Evolutionary conservation across 768 basidiomycete genomes (phyloP).

Genomic region (Albatrellus ellisii): DNA sequence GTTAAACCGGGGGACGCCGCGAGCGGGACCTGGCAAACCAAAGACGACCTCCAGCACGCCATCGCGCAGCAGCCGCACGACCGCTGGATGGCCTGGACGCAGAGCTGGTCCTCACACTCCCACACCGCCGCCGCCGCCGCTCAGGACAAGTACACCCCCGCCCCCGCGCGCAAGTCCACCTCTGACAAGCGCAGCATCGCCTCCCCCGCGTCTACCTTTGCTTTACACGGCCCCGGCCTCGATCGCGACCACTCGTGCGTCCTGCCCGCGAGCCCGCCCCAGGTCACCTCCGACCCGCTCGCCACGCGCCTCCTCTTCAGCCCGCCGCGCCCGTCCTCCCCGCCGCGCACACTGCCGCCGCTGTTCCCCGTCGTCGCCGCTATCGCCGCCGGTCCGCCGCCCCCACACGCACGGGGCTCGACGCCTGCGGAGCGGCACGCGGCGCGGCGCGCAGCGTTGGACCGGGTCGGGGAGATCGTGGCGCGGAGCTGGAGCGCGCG

Average conservation of each 20-base stretch:
- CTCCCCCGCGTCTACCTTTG: constrained; percentile 1
- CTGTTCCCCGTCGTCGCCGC: background rate
- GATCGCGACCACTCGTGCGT: constrained; percentile 23
- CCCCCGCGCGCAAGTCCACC: constrained; percentile 21
- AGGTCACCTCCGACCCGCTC: constrained; percentile 42
- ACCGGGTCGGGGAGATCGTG: constrained; percentile 20
- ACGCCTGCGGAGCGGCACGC: constrained; percentile 18
- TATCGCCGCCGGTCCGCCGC: constrained; percentile 3
- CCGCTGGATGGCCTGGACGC: constrained; percentile 12
- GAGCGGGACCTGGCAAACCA: constrained; percentile 10
- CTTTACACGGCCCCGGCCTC: constrained; percentile 9
- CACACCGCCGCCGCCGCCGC: constrained; percentile 3
- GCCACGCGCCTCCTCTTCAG: constrained; percentile 42
- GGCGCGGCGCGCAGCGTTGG: constrained; percentile 17
- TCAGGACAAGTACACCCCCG: constrained; percentile 28
- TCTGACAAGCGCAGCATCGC: constrained; percentile 16
- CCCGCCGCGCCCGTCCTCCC: background rate
- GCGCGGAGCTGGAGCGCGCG: constrained; percentile 18
- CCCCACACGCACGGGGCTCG: constrained; percentile 9
- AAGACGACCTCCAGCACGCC: constrained; percentile 13
- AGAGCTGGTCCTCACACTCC: constrained; percentile 15
- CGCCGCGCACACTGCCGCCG: background rate
- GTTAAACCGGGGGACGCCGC: constrained; percentile 7
- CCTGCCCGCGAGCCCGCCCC: constrained; percentile 43
- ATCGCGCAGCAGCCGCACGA: constrained; percentile 9